Evolutionary conservation across 2,329 filamentous ascomycete species (phyloP), one percentile per base, ranked within the genome.

Genomic region (Mollisiaceae sp.): DNA sequence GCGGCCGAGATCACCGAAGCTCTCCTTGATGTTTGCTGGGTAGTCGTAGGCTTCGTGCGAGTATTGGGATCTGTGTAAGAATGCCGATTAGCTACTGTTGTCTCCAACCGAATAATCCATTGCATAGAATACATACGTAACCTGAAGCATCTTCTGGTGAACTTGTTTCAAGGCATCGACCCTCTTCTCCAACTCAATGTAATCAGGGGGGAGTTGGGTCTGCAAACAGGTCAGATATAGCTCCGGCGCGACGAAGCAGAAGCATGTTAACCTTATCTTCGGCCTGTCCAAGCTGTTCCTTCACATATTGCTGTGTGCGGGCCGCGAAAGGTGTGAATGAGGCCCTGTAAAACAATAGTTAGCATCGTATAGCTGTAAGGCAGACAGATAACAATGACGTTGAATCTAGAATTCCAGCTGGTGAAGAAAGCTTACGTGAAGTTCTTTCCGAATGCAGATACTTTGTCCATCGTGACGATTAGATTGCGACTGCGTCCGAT

Each of bases 101-200:
- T 38, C 15, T 24, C 15, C 15, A 11, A 35, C 32, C 24, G 5
- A 9, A 38, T 15, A 35, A 27, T 50, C 35, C 12, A 32, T 36
- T 59, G 43, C 3, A 27, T 4, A 55, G 36, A 41, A 39, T 39
- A 87, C 91, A 81, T 83, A 97, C 92, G 95, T 99, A 77, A 98
- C 95, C 73, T 93, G 89, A 69, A 99, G 89, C 85, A 99, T 92
- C 84, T 97, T 97, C 82, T 97, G 93, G 81, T 99, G 95, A 66
- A 97, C 95, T 77, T 91, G 89, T 85, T 97, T 98, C 77, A 99
- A 84, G 66, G 95, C 95, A 87, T 99, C 95, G 75, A 98, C 93
- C 72, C 94, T 90, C 87, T 97, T 97, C 87, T 99, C 95, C 68
- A 99, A 91, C 80, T 98, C 94, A 78, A 97, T 92, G 81, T 99